Percentiles rank a stretch among this genome's conserved stretches.
These are phyloP conservation scores for Pichia sp. DNA, from an alignment of 1,139 yeast species.

Conservation along the genomic window DNA sequence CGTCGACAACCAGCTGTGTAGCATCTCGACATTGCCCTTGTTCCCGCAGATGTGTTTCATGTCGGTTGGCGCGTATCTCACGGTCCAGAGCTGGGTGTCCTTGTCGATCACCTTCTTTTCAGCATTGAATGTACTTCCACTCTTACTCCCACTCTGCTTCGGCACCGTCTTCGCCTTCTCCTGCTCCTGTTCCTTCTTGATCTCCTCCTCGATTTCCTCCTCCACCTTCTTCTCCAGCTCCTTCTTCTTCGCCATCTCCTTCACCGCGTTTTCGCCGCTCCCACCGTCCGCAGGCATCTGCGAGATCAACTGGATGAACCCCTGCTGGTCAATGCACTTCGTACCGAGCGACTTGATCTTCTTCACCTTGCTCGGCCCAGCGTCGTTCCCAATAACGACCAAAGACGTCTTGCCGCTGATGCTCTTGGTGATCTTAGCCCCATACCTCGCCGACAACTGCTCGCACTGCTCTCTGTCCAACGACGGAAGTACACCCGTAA, in stretches of 20 bases:
- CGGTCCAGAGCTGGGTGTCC: slow-evolving; percentile 78
- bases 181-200: slow-evolving; percentile 10
- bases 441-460: slow-evolving; percentile 73
- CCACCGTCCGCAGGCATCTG: slow-evolving; percentile 95
- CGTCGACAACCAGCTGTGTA: slow-evolving; percentile 68
- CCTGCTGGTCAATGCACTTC: slow-evolving; percentile 83
- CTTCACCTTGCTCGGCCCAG: slow-evolving; percentile 92
- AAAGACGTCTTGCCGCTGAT: slow-evolving; percentile 82
- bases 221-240: slow-evolving; percentile 42
- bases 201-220: slow-evolving; percentile 30
- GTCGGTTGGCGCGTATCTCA: slow-evolving; percentile 80
- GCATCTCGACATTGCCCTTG: slow-evolving; percentile 63
- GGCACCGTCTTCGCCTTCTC: background rate
- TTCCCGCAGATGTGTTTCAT: slow-evolving; percentile 85
- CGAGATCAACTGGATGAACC: slow-evolving; percentile 67
- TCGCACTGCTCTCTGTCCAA: slow-evolving; percentile 76
- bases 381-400: slow-evolving; percentile 91
- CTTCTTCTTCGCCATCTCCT: slow-evolving; percentile 64
- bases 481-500: slow-evolving; percentile 84
- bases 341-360: slow-evolving; percentile 69
- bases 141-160: too few species aligned
- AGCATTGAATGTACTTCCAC: slow-evolving; percentile 2
- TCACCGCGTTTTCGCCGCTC: slow-evolving; percentile 66
- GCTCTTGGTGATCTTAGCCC: slow-evolving; percentile 87
- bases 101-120: slow-evolving; percentile 33